phyloP scores from a whole-genome alignment of 257 asterid genomes.

The Penstemon newberryi region DNA sequence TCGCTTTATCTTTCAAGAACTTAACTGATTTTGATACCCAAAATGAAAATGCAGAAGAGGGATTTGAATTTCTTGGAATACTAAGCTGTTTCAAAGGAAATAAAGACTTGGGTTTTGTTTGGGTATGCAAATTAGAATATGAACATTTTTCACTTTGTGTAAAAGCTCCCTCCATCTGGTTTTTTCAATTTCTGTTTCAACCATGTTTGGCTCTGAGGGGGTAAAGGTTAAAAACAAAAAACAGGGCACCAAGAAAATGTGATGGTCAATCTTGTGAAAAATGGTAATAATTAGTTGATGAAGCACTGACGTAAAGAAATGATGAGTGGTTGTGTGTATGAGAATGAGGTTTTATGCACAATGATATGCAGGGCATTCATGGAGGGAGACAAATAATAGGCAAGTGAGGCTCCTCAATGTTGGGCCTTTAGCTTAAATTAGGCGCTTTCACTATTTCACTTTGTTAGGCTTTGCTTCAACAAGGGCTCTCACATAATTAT shows the following conservation, averaged over 20 bases:
- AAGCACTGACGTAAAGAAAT: too few relatives aligned
- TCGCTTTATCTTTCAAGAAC: constrained; percentile 40
- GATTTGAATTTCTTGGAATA: constrained; percentile 31
- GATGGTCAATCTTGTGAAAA: too few relatives aligned
- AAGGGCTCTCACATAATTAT: constrained; percentile 36
- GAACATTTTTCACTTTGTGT: too few relatives aligned
- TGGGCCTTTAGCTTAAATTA: constrained; percentile 39
- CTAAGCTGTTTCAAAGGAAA: constrained; percentile 24
- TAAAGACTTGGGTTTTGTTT: constrained; percentile 27
- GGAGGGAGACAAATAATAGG: background rate
- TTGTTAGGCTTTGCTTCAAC: constrained; percentile 34
- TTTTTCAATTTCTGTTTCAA: too few relatives aligned
- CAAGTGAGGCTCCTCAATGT: constrained; percentile 14
- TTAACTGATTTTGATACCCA: constrained; percentile 57
- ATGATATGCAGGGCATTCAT: too few relatives aligned
- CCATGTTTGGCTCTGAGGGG: too few relatives aligned
- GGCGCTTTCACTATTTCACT: constrained; percentile 28
- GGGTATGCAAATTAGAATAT: too few relatives aligned
- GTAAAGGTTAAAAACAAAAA: too few relatives aligned
- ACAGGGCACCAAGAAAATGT: too few relatives aligned
- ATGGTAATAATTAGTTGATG: too few relatives aligned
- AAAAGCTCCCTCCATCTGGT: too few relatives aligned
- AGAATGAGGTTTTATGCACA: background rate
- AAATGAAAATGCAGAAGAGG: constrained; percentile 39
- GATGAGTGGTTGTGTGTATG: background rate